Conservation (phyloP, 305 asterid genomes). For the Solanum aculeatissimum region DNA sequence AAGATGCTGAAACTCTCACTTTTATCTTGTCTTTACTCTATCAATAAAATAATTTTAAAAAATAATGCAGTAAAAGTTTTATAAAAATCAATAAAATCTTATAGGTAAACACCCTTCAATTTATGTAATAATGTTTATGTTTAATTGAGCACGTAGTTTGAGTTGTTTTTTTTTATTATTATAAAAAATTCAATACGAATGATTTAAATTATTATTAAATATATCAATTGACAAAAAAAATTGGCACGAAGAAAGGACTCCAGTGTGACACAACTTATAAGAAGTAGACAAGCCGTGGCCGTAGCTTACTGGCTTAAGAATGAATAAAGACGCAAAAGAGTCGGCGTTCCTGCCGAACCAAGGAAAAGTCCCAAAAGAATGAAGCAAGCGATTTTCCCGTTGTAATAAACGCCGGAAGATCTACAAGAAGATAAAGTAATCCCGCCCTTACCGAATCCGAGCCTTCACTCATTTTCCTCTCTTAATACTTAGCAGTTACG, state of each 20-base stretch:
- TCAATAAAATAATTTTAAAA: no score
- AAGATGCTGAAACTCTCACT: no score
- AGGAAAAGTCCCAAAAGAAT: not conserved
- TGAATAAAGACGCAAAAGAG: not conserved
- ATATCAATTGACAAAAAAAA: not conserved
- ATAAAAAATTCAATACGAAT: no score
- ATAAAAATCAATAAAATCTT: no score
- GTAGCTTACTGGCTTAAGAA: not conserved
- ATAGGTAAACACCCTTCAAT: no score
- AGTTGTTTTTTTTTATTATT: no score
- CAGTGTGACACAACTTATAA: not conserved
- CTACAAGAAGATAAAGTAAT: not conserved
- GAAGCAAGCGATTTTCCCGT: not conserved
- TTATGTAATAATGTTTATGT: no score
- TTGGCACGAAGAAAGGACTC: not conserved
- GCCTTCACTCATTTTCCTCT: not conserved
- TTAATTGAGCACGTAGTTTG: no score
- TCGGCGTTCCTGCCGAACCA: not conserved
- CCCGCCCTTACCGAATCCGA: not conserved
- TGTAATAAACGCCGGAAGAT: not conserved
- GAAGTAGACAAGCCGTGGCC: not conserved
- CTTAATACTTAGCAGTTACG: not conserved
- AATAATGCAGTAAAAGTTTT: no score
- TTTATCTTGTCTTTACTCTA: no score
- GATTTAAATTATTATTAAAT: no score